Percentiles rank a stretch among this genome's conserved stretches.
These are phyloP conservation scores for Periconia sp. DNA, from an alignment of 2,329 filamentous ascomycete species.

Conservation along the genomic window DNA sequence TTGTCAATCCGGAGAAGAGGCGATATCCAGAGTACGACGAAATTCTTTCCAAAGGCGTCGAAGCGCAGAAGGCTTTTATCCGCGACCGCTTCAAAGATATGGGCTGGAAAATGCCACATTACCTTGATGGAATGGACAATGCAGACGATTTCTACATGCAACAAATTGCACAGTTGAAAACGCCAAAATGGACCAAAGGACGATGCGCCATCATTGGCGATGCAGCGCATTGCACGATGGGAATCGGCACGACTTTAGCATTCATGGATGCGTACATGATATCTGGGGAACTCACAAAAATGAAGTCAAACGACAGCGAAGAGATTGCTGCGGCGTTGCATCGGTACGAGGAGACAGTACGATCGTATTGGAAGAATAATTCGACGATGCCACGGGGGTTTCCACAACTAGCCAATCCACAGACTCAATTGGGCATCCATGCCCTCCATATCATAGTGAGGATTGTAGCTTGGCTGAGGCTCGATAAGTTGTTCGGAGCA, in stretches of 20 bases:
- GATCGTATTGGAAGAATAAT: not conserved
- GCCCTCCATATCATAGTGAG: not conserved
- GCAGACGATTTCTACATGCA: slow-evolving; percentile 50
- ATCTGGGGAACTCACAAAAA: slow-evolving; percentile 37
- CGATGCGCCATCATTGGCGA: slow-evolving; percentile 43
- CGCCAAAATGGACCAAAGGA: slow-evolving; percentile 38
- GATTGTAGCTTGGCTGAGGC: not conserved
- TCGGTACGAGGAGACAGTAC: not conserved
- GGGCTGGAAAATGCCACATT: slow-evolving; percentile 42
- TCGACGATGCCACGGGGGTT: not conserved
- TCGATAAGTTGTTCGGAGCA: not conserved
- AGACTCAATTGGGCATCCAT: not conserved
- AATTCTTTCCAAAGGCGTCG: slow-evolving; percentile 4
- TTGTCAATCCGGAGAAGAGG: slow-evolving; percentile 16
- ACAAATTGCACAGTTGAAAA: slow-evolving; percentile 43
- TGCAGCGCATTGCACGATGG: slow-evolving; percentile 25
- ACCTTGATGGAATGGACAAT: slow-evolving; percentile 43
- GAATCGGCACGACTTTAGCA: slow-evolving; percentile 32
- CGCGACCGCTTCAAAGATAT: slow-evolving; percentile 35
- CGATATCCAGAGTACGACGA: slow-evolving; percentile 15
- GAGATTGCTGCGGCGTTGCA: not conserved
- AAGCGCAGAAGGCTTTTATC: slow-evolving; percentile 24
- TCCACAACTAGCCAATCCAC: not conserved
- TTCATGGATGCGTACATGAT: slow-evolving; percentile 45
- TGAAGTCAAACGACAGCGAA: not conserved